Conservation (phyloP, 208 protist species). For the Perkinsela sp. region DNA sequence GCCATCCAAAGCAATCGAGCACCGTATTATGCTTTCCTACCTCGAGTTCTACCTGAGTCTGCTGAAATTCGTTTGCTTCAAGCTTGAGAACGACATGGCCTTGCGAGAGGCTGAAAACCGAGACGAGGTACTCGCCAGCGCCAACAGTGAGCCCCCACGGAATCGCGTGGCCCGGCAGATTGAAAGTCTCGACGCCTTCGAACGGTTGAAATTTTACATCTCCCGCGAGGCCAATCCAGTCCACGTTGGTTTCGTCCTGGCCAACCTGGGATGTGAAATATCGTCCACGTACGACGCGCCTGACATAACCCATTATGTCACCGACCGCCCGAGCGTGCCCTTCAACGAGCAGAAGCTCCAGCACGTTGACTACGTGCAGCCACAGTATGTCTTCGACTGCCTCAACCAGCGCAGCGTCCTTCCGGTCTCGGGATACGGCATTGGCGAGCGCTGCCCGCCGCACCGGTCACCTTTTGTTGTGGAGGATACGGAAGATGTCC, state of each 20-base stretch:
- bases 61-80: conserved; percentile 83
- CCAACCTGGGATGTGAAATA: conserved; percentile 47
- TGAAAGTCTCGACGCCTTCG: conserved; percentile 24
- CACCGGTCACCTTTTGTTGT: conserved; percentile 68
- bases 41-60: conserved; percentile 86
- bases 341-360: conserved; percentile 15
- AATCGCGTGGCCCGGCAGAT: conserved; percentile 21
- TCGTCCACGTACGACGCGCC: conserved; percentile 19
- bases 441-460: conserved; percentile 56
- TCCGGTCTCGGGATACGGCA: conserved; percentile 41
- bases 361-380: conserved; percentile 70
- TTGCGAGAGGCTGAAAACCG: conserved; percentile 8
- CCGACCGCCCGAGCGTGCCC: conserved; percentile 39
- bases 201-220: conserved; percentile 40
- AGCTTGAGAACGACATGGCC: conserved; percentile 59
- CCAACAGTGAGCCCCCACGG: conserved; percentile 2
- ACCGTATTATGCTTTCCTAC: conserved; percentile 80
- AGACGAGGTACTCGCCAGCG: not conserved
- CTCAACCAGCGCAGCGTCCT: conserved; percentile 63
- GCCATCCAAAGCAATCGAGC: conserved; percentile 71
- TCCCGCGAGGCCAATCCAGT: conserved; percentile 61
- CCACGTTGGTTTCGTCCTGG: conserved; percentile 58
- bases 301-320: conserved; percentile 51
- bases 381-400: conserved; percentile 85
- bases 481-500: conserved; percentile 32